A percentile compares a stretch with the other conserved stretches of the same genome.
phyloP scores from a whole-genome alignment of 2,329 filamentous ascomycete species.

The Colletotrichum sp. region DNA sequence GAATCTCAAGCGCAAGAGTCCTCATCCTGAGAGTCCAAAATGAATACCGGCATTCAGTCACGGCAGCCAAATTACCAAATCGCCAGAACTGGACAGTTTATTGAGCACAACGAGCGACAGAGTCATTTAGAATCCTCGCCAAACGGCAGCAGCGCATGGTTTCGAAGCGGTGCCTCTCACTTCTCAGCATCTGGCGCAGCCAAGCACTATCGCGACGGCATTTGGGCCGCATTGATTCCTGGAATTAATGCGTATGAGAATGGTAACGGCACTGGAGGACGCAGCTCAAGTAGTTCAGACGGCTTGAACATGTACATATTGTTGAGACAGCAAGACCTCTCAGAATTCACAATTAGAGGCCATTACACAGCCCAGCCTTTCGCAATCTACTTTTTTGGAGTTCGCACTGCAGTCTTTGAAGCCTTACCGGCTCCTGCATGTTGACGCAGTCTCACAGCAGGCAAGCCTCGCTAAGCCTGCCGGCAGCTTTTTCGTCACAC shows the following conservation, averaged over 20 bases:
- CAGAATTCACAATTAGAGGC: not conserved
- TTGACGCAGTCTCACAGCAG: not conserved
- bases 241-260: not conserved
- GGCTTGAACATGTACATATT: not conserved
- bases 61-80: not conserved
- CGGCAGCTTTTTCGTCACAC: not conserved
- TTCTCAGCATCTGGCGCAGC: not conserved
- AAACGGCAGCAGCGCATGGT: not conserved
- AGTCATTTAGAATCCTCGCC: not conserved
- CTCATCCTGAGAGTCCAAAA: not conserved
- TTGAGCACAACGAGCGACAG: not conserved
- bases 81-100: rapidly evolving
- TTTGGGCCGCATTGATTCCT: not conserved
- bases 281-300: not conserved
- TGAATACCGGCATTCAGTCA: not conserved
- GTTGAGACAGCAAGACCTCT: rapidly evolving
- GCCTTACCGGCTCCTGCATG: not conserved
- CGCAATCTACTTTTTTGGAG: rapidly evolving
- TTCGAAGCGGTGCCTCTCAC: not conserved
- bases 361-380: not conserved
- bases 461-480: not conserved
- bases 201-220: not conserved
- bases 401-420: not conserved
- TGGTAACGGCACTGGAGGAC: not conserved
- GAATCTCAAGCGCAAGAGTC: not conserved